These are phyloP conservation scores for Azolla pinnata DNA, from an alignment of 75 land plant species.

Conservation along the genomic window DNA sequence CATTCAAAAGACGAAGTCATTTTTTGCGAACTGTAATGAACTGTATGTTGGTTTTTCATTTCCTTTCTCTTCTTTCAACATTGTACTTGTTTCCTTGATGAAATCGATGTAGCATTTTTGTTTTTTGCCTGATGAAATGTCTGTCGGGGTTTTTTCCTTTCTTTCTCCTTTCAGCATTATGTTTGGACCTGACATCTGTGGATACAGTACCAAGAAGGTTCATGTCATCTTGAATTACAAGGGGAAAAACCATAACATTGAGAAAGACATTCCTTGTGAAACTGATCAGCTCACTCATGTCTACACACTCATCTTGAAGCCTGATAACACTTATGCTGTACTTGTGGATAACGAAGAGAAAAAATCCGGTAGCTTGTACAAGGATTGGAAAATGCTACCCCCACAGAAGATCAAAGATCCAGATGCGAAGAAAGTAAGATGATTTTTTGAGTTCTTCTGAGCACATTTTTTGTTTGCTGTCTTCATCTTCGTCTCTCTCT, in stretches of 20 bases:
- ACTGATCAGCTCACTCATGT: conserved; percentile 90
- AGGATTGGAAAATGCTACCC: conserved; percentile 77
- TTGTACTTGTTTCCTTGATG: too few relatives aligned
- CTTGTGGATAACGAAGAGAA: conserved; percentile 71
- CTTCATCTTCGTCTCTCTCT: background rate
- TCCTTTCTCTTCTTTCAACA: too few relatives aligned
- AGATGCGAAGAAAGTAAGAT: conserved; percentile 56
- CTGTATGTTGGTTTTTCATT: too few relatives aligned
- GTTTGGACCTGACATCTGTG: conserved; percentile 99
- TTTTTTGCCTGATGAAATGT: too few relatives aligned
- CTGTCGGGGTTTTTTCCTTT: too few relatives aligned
- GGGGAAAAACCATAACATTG: conserved; percentile 53
- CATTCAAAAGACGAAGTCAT: too few relatives aligned
- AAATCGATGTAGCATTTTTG: too few relatives aligned
- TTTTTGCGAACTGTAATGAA: too few relatives aligned
- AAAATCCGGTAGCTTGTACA: conserved; percentile 58
- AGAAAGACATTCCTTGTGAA: conserved; percentile 74
- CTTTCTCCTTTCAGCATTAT: conserved; percentile 82
- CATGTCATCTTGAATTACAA: conserved; percentile 67
- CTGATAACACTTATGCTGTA: conserved; percentile 78
- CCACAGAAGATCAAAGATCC: conserved; percentile 76
- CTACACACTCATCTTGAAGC: conserved; percentile 73
- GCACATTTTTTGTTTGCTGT: background rate
- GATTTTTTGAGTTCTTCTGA: background rate
- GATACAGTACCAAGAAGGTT: conserved; percentile 64